These are phyloP conservation scores for Takakia lepidozioides DNA, from an alignment of 225 moss, liverwort and hornwort species.

Conservation along the genomic window DNA sequence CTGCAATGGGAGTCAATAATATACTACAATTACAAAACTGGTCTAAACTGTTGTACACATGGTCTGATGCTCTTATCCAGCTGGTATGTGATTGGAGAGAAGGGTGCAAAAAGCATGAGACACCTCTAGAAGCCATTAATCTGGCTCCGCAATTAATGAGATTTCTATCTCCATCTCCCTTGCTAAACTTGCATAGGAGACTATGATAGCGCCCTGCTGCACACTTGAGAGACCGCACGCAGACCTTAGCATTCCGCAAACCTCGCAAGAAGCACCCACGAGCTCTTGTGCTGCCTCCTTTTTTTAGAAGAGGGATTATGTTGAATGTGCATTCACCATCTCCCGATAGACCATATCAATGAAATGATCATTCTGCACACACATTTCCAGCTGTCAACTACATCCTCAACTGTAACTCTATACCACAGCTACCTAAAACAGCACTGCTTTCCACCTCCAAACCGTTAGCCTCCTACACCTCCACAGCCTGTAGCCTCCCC, in stretches of 20 bases:
- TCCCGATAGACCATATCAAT: constrained; percentile 92
- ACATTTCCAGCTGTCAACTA: too few relatives aligned
- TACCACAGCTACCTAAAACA: too few relatives aligned
- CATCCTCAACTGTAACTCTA: too few relatives aligned
- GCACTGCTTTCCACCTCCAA: too few relatives aligned
- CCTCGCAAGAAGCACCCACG: constrained; percentile 1
- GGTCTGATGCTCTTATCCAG: constrained; percentile 30
- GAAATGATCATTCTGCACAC: constrained; percentile 78
- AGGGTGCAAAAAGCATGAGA: constrained; percentile 20
- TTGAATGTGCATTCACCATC: constrained; percentile 64
- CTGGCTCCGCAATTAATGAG: constrained; percentile 11
- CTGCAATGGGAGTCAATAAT: too few relatives aligned
- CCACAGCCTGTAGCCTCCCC: too few relatives aligned
- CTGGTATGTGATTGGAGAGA: constrained; percentile 16
- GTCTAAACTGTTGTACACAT: constrained; percentile 56
- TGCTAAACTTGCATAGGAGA: constrained; percentile 13
- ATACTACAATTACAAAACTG: too few relatives aligned
- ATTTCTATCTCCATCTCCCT: constrained; percentile 14
- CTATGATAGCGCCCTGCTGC: constrained; percentile 10
- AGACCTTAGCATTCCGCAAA: constrained; percentile 7
- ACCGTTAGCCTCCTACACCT: too few relatives aligned
- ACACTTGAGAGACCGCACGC: constrained; percentile 19
- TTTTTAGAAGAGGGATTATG: constrained; percentile 24
- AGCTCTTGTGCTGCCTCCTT: constrained; percentile 7
- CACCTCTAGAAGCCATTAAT: constrained; percentile 14